Conservation (phyloP, 2,329 filamentous ascomycete genomes). For the Drechmeria coniospora region DNA sequence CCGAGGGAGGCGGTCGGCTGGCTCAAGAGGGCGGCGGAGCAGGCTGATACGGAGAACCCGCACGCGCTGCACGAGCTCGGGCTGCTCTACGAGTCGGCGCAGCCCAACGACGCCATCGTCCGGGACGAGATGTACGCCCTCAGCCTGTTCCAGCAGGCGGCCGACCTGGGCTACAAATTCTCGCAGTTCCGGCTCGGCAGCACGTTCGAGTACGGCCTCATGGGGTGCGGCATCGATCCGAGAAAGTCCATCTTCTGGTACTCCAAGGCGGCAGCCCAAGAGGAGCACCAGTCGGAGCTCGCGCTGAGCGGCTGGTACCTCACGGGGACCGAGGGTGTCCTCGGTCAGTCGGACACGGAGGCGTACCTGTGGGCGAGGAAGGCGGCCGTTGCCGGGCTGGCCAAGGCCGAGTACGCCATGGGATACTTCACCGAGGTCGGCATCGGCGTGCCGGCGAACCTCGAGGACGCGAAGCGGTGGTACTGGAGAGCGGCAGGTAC, state of each 20-base stretch:
- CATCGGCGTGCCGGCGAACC: constrained; percentile 69
- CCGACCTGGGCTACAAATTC: constrained; percentile 84
- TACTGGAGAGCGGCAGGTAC: constrained; percentile 94
- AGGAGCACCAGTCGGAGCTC: constrained; percentile 84
- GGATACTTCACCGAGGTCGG: constrained; percentile 94
- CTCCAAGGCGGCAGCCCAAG: constrained; percentile 75
- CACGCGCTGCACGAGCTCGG: constrained; percentile 87
- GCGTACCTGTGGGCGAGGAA: constrained; percentile 96
- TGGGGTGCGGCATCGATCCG: constrained; percentile 72
- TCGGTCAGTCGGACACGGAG: constrained; percentile 87
- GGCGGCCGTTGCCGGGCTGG: constrained; percentile 70
- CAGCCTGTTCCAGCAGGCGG: constrained; percentile 72
- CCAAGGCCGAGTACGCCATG: constrained; percentile 94
- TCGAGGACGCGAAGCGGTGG: constrained; percentile 96
- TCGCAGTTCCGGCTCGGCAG: constrained; percentile 81
- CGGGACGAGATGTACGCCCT: constrained; percentile 70
- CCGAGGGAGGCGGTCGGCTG: constrained; percentile 76
- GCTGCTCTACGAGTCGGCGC: constrained; percentile 47
- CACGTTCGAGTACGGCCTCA: constrained; percentile 75
- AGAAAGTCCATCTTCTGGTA: constrained; percentile 88
- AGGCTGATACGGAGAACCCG: constrained; percentile 77
- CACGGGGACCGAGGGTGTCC: constrained; percentile 73
- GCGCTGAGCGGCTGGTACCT: constrained; percentile 86
- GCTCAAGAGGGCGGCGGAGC: constrained; percentile 84
- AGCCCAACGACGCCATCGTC: constrained; percentile 55